Percentiles rank a stretch among this genome's conserved stretches.
Evolutionary conservation across 2,329 filamentous ascomycete genomes (phyloP).

Genomic region (Nothomitra cinnamomea): DNA sequence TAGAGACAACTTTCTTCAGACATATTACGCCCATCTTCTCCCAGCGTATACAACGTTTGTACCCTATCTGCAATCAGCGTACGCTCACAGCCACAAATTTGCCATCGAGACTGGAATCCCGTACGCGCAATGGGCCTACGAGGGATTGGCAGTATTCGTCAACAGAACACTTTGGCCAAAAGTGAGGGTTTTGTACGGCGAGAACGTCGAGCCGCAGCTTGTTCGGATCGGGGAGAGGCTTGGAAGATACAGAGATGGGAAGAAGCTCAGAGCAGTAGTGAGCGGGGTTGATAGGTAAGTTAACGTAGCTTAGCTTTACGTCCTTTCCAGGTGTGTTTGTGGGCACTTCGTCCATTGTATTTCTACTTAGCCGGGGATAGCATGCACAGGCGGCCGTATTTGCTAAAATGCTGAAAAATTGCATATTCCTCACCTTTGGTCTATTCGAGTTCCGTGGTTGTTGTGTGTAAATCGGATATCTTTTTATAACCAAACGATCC

Average conservation of each 20-base stretch:
- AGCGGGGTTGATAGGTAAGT: conserved; percentile 34
- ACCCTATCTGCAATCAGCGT: conserved; percentile 57
- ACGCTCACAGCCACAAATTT: conserved; percentile 48
- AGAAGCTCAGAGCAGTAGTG: conserved; percentile 41
- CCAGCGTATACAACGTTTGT: conserved; percentile 59
- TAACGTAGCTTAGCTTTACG: conserved; percentile 10
- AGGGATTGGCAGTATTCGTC: conserved; percentile 51
- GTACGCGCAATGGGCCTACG: conserved; percentile 52
- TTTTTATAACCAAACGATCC: too few species aligned
- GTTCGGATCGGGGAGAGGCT: conserved; percentile 82
- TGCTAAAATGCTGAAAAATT: too few species aligned
- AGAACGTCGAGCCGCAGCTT: conserved; percentile 91
- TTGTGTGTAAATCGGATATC: too few species aligned
- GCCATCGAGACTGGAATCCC: conserved; percentile 55
- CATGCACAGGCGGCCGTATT: background rate
- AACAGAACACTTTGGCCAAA: conserved; percentile 68
- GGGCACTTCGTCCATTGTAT: background rate
- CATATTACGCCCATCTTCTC: conserved; percentile 55
- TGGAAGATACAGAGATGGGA: conserved; percentile 43
- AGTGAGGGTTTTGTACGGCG: conserved; percentile 60
- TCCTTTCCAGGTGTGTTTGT: background rate
- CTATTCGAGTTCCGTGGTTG: too few species aligned
- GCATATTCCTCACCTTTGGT: too few species aligned
- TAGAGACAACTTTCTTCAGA: conserved; percentile 43
- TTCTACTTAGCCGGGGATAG: background rate